Percentiles rank a stretch among this genome's conserved stretches.
Conservation (phyloP, 1,284 basidiomycete genomes). For the Cutaneotrichosporon arboriforme region DNA sequence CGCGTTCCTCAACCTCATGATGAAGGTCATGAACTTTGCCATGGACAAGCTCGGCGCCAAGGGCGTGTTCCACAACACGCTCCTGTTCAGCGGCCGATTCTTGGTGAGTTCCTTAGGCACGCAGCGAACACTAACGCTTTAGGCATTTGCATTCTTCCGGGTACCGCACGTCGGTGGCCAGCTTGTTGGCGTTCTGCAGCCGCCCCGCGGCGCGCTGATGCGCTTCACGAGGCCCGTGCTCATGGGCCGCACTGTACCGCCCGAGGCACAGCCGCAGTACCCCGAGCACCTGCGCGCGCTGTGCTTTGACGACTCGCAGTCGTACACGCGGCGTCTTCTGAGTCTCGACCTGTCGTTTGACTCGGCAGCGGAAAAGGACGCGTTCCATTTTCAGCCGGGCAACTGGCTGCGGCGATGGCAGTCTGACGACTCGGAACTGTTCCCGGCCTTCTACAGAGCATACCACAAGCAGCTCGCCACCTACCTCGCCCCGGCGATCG, state of each 20-base stretch:
- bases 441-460: constrained; percentile 53
- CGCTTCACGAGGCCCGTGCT: constrained; percentile 41
- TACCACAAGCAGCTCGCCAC: constrained; percentile 51
- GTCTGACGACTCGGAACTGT: constrained; percentile 53
- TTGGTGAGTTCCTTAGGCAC: constrained; percentile 31
- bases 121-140: neutral
- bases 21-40: constrained; percentile 50
- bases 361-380: constrained; percentile 40
- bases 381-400: constrained; percentile 48
- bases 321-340: constrained; percentile 42
- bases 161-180: constrained; percentile 52
- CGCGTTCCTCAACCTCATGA: constrained; percentile 46
- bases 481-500: constrained; percentile 45
- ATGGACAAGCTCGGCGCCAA: constrained; percentile 53
- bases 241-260: constrained; percentile 22
- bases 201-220: constrained; percentile 48
- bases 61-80: constrained; percentile 54
- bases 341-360: constrained; percentile 31
- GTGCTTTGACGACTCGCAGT: constrained; percentile 41
- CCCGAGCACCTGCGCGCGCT: constrained; percentile 41
- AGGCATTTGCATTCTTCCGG: constrained; percentile 53
- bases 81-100: constrained; percentile 51
- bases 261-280: constrained; percentile 28
- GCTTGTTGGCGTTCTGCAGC: constrained; percentile 50
- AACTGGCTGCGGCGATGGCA: constrained; percentile 51